phyloP scores from a whole-genome alignment of 257 asterid species.

The Fraxinus excelsior region DNA sequence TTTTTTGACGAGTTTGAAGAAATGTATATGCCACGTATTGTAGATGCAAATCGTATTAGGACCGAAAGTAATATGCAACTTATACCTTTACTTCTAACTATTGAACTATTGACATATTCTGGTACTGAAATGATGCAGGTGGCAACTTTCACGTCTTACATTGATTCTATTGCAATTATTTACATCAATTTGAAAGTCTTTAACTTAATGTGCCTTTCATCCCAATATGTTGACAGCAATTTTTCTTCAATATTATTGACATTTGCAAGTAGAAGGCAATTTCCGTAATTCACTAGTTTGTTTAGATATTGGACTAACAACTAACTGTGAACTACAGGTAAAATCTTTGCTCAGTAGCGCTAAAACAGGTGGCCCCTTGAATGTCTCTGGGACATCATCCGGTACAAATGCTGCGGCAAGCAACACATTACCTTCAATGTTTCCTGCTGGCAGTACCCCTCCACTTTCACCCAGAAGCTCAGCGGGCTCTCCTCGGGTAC shows the following conservation, averaged over 20 bases:
- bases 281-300: background rate
- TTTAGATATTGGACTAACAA: slow-evolving; percentile 9
- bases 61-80: background rate
- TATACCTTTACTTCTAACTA: background rate
- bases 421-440: slow-evolving; percentile 93
- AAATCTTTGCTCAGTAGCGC: slow-evolving; percentile 85
- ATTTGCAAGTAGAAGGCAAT: background rate
- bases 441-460: slow-evolving; percentile 98
- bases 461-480: slow-evolving; percentile 99
- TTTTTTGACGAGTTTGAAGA: background rate
- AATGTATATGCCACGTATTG: background rate
- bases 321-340: slow-evolving; percentile 51
- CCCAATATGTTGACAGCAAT: background rate
- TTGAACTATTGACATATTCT: background rate
- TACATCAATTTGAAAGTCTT: background rate
- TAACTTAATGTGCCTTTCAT: background rate
- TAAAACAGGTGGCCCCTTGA: slow-evolving; percentile 70
- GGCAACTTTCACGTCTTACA: background rate
- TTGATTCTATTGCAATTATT: background rate
- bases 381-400: slow-evolving; percentile 59
- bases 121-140: slow-evolving; percentile 10
- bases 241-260: background rate
- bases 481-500: slow-evolving; percentile 86
- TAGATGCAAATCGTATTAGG: background rate
- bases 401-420: slow-evolving; percentile 62